Evolutionary conservation across 768 basidiomycete species (phyloP), one percentile per base, ranked within the genome.

Genomic region (Boletus edulis): DNA sequence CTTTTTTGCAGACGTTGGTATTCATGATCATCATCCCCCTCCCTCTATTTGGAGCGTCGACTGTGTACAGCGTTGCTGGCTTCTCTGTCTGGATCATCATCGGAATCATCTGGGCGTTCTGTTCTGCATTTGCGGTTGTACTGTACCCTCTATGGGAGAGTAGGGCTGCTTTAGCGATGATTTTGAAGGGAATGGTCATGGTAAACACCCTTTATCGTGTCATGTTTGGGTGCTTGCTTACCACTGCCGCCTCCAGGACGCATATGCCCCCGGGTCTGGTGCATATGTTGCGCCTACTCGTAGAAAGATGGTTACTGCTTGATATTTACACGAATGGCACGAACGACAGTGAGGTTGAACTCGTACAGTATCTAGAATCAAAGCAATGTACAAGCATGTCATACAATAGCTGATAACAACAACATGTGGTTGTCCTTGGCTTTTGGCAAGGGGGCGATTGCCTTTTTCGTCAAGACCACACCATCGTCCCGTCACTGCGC

Each of bases 91-190:
- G 93, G 93, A 87, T 96, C 9, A 72, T 81, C 41, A 74, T 95
- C 52, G 87, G 89, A 3, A 86, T 97, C 55, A 74, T 86, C 35
- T 97, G 94, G 94, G 76, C 86, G 20, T 94, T 95, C 72, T 74
- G 78, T 48, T 93, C 91, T 2, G 76, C 84, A 4, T 78, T 87
- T 56, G 75, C 82, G 8, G 90, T 93, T 41, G 91, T 95, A 18
- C 22, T 96, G 14, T 93, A 92, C 63, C 94, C 94, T 18, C 73
- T 96, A 5, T 96, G 79, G 73, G 94, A 98, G 76, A 91, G 89
- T 50, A 76, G 91, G 40, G 74, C 58, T 5, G 91, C 89, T 0
- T 65, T 98, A 44, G 35, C 14, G 7, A 72, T 81, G 67, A 89
- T 95, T 46, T 34, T 57, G 24, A 69, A 67, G 46, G 90, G 91